Base-by-base conservation (phyloP, 768 basidiomycete genomes). In the Saitozyma podzolica region DNA sequence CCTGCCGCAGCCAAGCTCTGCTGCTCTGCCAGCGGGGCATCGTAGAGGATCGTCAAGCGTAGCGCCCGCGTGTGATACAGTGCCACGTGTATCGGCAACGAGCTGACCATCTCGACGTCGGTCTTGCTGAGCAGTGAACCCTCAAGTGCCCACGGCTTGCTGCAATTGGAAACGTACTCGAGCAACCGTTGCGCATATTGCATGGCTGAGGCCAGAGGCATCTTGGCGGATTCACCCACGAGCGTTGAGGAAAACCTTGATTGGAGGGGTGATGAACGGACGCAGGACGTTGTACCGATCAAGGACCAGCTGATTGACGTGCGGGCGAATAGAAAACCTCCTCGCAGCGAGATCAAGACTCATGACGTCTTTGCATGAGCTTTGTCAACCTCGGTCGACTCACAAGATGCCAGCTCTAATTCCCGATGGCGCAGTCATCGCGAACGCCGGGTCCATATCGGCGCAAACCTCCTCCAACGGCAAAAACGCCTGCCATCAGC, bases 41-140 rank as follows among this genome's bases (percentile, higher is more conserved):
- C 64, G 58, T 50, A 73, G 2, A 69, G 42, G 2, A 66, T 53
- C 11, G 71, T 63, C 0, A 67, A 54, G 1, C 71, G 60, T 3
- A 73, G 54, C 1, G 59, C 17, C 6, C 50, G 40, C 0, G 41
- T 54, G 11, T 51, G 14, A 16, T 50, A 51, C n/a, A 67, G 45
- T 3, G 56, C 62, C 16, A 20, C 40, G 48, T 64, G 61, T 43
- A 64, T 39, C 2, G 49, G 48, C 13, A 67, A 19, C 1, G 20
- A 42, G 13, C 42, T 29, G 50, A 63, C 20, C 6, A 1, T 1
- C 8, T 62, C 64, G 8, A 61, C 3, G 17, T 59, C 68, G 8
- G 19, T 11, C 13, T 37, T 4, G 4, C 14, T 17, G 19, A 69
- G 39, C 9, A 65, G 40, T 6, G 17, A 0, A 17, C 68, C 68